Base-by-base conservation (phyloP, 192 early-diverging fungal species). In the Phycomyces nitens region DNA sequence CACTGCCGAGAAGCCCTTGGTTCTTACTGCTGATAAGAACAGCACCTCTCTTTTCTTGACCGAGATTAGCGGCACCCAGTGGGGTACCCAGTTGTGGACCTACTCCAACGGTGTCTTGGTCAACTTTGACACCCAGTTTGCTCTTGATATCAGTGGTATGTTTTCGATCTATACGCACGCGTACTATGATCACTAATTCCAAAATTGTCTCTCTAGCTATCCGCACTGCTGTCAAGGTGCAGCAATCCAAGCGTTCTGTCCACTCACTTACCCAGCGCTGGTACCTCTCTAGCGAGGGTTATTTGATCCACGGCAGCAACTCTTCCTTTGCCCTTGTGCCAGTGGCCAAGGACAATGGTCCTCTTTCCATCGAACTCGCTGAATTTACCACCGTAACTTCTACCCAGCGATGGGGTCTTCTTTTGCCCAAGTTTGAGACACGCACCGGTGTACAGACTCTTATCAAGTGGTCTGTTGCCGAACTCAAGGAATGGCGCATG, bases 21-120 rank as follows among this genome's bases (percentile, higher is more conserved):
- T 69, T 42, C 44, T 69, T 15, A 61, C 68, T 29, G 68, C 68
- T 18, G 27, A 52, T 38, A 54, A 39, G 3, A n/a, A 47, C 11
- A 34, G 21, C 4, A 16, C 59, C 24, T 18, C n/a, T 7, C 20
- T 50, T 7, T 43, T 53, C 16, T 20, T 62, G 38, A 42, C 53
- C 47, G 12, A 50, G 15, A 50, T 58, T 22, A 18, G 21, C 41
- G 50, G 43, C 0, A 22, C 9, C 15, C 29, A 60, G 5, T 72
- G 70, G 70, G 34, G 40, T 10, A 22, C 53, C 39, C 70, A 72
- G n/a, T 29, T 72, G 5, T 72, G 70, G 70, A 72, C 58, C 38
- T 72, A 65, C 22, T 50, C 22, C 20, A 23, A 65, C 38, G 69
- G 69, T 27, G 38, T 41, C 0, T 41, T 71, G 21, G 49, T 71